Base-by-base conservation (phyloP, 176 grass and related monocot species). In the Guadua angustifolia region DNA sequence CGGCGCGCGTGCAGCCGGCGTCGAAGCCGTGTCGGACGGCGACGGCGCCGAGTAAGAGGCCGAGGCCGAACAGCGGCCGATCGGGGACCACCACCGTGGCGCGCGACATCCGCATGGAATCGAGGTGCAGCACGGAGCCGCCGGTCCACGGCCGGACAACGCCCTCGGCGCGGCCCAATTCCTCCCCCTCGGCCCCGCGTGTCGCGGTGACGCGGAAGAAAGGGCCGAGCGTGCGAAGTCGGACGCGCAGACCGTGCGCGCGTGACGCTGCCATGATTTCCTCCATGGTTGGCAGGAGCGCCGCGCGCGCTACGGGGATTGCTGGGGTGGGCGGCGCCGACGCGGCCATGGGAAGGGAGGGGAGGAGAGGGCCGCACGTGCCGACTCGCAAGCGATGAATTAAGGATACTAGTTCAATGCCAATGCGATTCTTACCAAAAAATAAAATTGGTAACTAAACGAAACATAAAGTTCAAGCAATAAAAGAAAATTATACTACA, bases 21-120 rank as follows among this genome's bases (percentile, higher is more conserved):
- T 95, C 96, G 84, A 90, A 98, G 50, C 93, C 93, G 47, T 95
- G 96, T 13, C 95, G 84, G 56, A 95, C 84, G 45, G 91, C 91
- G 74, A 90, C 91, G 33, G 93, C 95, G 10, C 93, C 95, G 6
- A 98, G 73, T 88, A 95, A 98, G 57, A 98, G 79, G 22, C 96
- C 89, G 32, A 95, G 74, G 4, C 96, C 96, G 81, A 98, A 95
- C 43, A 98, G 85, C 6, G 96, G 87, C n/a, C 85, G 80, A 73
- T 95, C 85, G 7, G 78, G 29, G 35, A 85, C 90, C 36, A 18
- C 58, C 55, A 61, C 81, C 33, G 96, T 92, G 52, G 89, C 89
- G 18, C 83, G 86, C 56, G 82, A 87, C 89, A 94, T 93, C 42
- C 91, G 83, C 85, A 95, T 92, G 85, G 91, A 94, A 70, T 98